These are phyloP conservation scores for Danielia reshetovae DNA, from an alignment of 805 yeast genomes.

Conservation along the genomic window DNA sequence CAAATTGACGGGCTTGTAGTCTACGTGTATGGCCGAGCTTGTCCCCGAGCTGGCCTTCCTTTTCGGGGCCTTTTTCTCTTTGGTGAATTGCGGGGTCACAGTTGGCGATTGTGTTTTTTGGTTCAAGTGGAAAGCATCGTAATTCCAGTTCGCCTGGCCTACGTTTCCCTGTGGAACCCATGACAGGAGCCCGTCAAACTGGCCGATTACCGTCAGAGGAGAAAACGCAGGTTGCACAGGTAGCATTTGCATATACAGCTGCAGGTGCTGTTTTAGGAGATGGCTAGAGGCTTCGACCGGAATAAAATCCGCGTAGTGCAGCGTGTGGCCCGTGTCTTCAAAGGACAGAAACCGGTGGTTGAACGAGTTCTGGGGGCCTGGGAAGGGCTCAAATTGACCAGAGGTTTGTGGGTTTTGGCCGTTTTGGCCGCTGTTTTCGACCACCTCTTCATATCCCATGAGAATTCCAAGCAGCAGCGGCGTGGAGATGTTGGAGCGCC, in stretches of 20 bases:
- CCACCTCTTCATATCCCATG: neutral
- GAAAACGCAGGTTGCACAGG: constrained; percentile 5
- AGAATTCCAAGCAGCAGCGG: constrained; percentile 1
- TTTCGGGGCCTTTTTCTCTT: neutral
- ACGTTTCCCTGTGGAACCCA: neutral
- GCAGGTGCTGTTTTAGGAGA: constrained; percentile 34
- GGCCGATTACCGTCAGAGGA: constrained; percentile 1
- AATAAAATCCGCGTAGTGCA: constrained; percentile 26
- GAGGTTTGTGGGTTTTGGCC: no score
- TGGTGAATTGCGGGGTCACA: neutral
- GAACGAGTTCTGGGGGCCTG: neutral
- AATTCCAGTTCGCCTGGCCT: neutral
- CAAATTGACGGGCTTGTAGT: constrained; percentile 9
- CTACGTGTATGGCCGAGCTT: constrained; percentile 12
- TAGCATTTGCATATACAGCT: constrained; percentile 18
- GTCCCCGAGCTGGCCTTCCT: no score
- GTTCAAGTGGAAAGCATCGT: neutral
- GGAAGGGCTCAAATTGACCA: neutral
- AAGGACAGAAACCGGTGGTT: constrained; percentile 1
- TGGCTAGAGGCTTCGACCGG: constrained; percentile 30
- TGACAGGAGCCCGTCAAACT: neutral
- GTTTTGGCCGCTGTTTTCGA: no score
- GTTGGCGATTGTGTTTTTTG: neutral
- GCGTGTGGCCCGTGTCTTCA: constrained; percentile 17
- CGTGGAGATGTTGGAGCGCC: constrained; percentile 3